phyloP scores from a whole-genome alignment of 805 yeast species.

The Pichia deserticola region DNA sequence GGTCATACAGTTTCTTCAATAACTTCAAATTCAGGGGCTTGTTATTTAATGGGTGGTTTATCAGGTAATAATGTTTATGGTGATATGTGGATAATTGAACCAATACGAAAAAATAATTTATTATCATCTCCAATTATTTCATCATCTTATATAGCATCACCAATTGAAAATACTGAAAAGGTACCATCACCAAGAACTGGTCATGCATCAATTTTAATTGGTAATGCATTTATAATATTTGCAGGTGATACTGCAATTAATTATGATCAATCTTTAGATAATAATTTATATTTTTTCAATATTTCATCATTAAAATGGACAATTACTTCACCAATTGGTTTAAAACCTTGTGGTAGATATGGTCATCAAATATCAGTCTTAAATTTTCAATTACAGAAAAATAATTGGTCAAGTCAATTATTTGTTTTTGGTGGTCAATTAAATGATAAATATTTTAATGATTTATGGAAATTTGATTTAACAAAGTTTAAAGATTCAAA shows the following conservation, averaged over 20 bases:
- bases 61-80: slow-evolving; percentile 90
- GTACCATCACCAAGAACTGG: slow-evolving; percentile 96
- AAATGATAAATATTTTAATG: slow-evolving; percentile 72
- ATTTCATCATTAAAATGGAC: slow-evolving; percentile 75
- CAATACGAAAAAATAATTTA: slow-evolving; percentile 27
- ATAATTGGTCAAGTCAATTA: slow-evolving; percentile 40
- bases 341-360: slow-evolving; percentile 84
- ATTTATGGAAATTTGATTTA: slow-evolving; percentile 78
- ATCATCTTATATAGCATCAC: slow-evolving; percentile 40
- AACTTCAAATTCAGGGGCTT: slow-evolving; percentile 71
- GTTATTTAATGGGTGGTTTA: slow-evolving; percentile 90
- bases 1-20: slow-evolving; percentile 81
- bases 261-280: slow-evolving; percentile 75
- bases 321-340: slow-evolving; percentile 63
- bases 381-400: slow-evolving; percentile 40
- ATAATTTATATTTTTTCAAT: slow-evolving; percentile 80
- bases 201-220: slow-evolving; percentile 85
- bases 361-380: slow-evolving; percentile 87
- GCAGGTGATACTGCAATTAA: slow-evolving; percentile 91
- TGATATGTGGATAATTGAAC: slow-evolving; percentile 85
- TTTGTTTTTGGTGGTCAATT: slow-evolving; percentile 94
- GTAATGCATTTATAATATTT: slow-evolving; percentile 89
- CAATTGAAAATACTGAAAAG: slow-evolving; percentile 63
- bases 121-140: slow-evolving; percentile 28
- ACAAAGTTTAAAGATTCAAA: slow-evolving; percentile 77